phyloP scores from a whole-genome alignment of 2,329 filamentous ascomycete species.

The Ophiostoma sp. region DNA sequence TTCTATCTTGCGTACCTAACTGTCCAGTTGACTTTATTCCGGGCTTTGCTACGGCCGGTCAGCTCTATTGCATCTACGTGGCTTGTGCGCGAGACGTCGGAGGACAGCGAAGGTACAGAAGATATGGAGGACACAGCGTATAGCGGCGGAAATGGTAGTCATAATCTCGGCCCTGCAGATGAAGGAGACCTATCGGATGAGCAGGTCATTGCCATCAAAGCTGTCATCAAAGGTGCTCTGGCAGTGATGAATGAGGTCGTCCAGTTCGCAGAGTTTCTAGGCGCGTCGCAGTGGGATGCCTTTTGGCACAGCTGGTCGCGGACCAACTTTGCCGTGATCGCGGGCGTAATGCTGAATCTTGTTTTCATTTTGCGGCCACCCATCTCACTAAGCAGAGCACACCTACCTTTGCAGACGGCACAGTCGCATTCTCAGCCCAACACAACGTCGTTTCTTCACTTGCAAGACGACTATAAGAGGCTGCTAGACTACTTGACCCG shows the following conservation, averaged over 20 bases:
- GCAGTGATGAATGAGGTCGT: neutral
- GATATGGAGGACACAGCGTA: neutral
- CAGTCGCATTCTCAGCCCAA: neutral
- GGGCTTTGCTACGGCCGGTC: neutral
- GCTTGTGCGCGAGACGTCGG: neutral
- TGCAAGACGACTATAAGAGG: neutral
- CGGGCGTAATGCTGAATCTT: constrained; percentile 4
- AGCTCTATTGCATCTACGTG: neutral
- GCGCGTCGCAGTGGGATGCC: neutral
- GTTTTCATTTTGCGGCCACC: neutral
- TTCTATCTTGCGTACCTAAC: neutral
- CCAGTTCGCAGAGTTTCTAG: neutral
- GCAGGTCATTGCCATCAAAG: neutral
- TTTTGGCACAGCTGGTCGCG: constrained; percentile 4
- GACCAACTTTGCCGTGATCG: neutral
- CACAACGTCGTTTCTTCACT: neutral
- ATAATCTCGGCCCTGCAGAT: neutral
- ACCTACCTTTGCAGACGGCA: neutral
- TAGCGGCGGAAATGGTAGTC: neutral
- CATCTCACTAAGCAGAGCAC: neutral
- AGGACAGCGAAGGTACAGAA: neutral
- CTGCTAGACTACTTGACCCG: neutral
- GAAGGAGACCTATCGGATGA: neutral
- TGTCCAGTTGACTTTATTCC: neutral
- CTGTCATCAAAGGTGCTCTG: neutral